A percentile compares a stretch with the other conserved stretches of the same genome.
These are phyloP conservation scores for Fusarium longipes DNA, from an alignment of 2,329 filamentous ascomycete species.

Conservation along the genomic window DNA sequence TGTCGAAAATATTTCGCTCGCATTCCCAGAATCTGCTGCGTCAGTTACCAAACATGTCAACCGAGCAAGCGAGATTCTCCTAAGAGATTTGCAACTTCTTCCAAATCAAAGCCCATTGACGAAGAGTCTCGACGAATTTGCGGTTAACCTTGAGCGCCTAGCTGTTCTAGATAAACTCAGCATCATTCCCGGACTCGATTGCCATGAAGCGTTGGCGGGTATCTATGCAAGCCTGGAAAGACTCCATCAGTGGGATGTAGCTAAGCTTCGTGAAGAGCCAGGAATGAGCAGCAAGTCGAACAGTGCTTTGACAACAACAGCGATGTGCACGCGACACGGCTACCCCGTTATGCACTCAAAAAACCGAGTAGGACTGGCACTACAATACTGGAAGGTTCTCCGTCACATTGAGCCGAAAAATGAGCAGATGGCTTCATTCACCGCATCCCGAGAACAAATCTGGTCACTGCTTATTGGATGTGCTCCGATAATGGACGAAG, in stretches of 20 bases:
- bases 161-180: constrained; percentile 78
- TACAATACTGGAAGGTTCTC: constrained; percentile 82
- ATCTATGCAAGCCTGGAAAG: constrained; percentile 76
- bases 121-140: constrained; percentile 76
- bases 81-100: constrained; percentile 70
- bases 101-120: constrained; percentile 73
- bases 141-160: constrained; percentile 76
- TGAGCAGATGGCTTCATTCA: constrained; percentile 52
- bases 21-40: constrained; percentile 69
- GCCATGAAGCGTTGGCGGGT: constrained; percentile 80
- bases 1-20: constrained; percentile 70
- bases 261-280: constrained; percentile 64
- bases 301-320: constrained; percentile 64
- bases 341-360: constrained; percentile 76
- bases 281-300: constrained; percentile 59
- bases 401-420: constrained; percentile 58
- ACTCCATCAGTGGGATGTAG: constrained; percentile 77
- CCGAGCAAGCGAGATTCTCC: constrained; percentile 73
- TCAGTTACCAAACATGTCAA: constrained; percentile 70
- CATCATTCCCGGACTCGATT: constrained; percentile 74
- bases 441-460: constrained; percentile 59
- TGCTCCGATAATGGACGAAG: constrained; percentile 58
- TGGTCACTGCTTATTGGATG: constrained; percentile 79
- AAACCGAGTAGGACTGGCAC: constrained; percentile 72
- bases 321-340: constrained; percentile 77